These are phyloP conservation scores for Castanospermum australe DNA, from an alignment of 306 rosid species.

Conservation along the genomic window DNA sequence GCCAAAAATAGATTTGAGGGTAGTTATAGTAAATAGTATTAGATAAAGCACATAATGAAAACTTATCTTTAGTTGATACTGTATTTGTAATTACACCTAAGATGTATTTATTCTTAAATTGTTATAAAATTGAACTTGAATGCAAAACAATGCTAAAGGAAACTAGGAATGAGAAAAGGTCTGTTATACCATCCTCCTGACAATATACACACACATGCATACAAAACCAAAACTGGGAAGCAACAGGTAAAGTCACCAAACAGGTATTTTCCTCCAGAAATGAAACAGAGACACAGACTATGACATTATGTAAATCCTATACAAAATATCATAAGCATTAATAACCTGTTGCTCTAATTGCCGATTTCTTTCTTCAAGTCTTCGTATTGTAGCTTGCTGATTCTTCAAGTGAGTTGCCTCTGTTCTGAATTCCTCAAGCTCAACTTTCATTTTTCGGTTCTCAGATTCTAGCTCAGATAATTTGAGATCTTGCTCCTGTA, in stretches of 20 bases:
- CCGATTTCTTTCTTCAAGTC: slow-evolving; percentile 94
- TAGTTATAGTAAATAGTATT: not conserved
- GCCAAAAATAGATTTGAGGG: not conserved
- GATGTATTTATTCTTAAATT: not conserved
- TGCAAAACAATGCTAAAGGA: not conserved
- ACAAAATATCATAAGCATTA: not conserved
- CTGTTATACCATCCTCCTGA: not conserved
- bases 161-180: not conserved
- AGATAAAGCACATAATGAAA: not conserved
- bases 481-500: slow-evolving; percentile 89
- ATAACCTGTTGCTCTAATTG: slow-evolving; percentile 78
- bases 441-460: slow-evolving; percentile 96
- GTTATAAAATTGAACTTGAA: not conserved
- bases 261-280: slow-evolving; percentile 3
- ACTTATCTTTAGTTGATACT: not conserved
- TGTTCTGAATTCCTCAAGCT: slow-evolving; percentile 96
- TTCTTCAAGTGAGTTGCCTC: slow-evolving; percentile 96
- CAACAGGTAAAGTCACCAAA: not conserved
- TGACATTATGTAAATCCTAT: slow-evolving; percentile 6
- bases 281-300: not conserved
- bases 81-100: not conserved
- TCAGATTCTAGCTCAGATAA: slow-evolving; percentile 88
- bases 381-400: slow-evolving; percentile 97
- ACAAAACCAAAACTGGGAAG: not conserved
- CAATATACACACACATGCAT: not conserved